Percentiles rank a stretch among this genome's conserved stretches.
Conservation (phyloP, 495 filamentous ascomycete species). For the Tuber melanosporum region DNA sequence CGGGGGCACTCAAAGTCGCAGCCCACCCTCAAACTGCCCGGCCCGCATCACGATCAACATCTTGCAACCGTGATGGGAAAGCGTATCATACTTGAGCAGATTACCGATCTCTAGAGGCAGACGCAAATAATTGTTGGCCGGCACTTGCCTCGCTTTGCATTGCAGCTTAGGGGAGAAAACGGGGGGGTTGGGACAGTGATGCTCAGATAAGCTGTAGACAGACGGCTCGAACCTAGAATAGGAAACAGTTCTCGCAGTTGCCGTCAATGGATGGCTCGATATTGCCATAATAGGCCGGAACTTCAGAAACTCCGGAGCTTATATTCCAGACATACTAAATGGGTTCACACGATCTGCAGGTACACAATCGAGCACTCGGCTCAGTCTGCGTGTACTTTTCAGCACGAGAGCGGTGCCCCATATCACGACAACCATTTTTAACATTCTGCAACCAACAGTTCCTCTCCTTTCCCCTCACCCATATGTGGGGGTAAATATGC, state of each 20-base stretch:
- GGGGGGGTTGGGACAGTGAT: neutral
- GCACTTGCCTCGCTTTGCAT: neutral
- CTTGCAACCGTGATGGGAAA: neutral
- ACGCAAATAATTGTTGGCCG: neutral
- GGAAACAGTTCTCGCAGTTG: neutral
- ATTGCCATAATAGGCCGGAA: neutral
- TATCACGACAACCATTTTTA: neutral
- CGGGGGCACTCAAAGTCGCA: neutral
- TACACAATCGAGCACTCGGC: conserved; percentile 1
- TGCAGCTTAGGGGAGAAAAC: neutral
- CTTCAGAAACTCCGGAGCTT: neutral
- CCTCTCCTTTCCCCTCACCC: conserved; percentile 7
- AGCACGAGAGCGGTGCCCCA: neutral
- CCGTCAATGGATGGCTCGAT: neutral
- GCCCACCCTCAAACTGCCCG: neutral
- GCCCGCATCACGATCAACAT: neutral
- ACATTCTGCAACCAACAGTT: conserved; percentile 22
- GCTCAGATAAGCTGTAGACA: neutral
- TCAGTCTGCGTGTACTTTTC: neutral
- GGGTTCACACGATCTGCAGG: neutral
- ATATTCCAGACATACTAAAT: neutral
- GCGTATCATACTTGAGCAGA: neutral
- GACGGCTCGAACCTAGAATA: neutral
- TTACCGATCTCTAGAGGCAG: neutral
- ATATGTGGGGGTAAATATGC: conserved; percentile 18